Evolutionary conservation across 257 asterid species (phyloP), one percentile per base, ranked within the genome.

Genomic region (Plantago ovata): DNA sequence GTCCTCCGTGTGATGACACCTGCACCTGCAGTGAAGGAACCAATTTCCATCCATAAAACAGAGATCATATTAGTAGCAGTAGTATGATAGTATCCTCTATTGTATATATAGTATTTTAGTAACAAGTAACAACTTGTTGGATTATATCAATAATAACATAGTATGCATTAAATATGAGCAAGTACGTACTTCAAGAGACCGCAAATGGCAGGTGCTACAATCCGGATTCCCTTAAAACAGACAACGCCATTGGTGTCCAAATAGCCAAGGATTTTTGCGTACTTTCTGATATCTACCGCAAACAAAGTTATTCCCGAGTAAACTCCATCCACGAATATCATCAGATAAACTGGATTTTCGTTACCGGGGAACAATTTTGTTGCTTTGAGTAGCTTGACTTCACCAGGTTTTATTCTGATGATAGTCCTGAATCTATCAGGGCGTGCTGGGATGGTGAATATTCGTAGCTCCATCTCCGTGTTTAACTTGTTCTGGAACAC

Each of bases 221-320:
- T 19, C 38, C 48, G 49, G 45, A 49, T 62, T 67, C 76, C 76
- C 43, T 58, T 70, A 3, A 75, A 58, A 2, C 8, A 42, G 56
- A 56, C 53, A 32, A 11, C 4, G 9, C 73, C 76, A 24, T 55
- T 33, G 9, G 18, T 16, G 51, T 60, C 68, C 23, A 58, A 5
- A 70, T 75, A 70, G 80, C 80, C 80, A 70, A 63, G 63, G 74
- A 75, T 70, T 66, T 63, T 75, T 70, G 74, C 74, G 56, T 75
- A 66, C 22, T 15, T 32, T 1, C 39, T 6, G 0, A 75, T 54
- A 49, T 75, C 66, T 20, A 13, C 23, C 11, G 52, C 58, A 33
- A 58, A 59, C 4, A 75, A 13, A 7, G 73, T 58, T 0, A 56
- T 43, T 10, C 75, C 80, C 2, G 74, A 3, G 46, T 75, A 75